Base-by-base conservation (phyloP, 2,329 filamentous ascomycete genomes). In the Arthrinium phaeospermum region DNA sequence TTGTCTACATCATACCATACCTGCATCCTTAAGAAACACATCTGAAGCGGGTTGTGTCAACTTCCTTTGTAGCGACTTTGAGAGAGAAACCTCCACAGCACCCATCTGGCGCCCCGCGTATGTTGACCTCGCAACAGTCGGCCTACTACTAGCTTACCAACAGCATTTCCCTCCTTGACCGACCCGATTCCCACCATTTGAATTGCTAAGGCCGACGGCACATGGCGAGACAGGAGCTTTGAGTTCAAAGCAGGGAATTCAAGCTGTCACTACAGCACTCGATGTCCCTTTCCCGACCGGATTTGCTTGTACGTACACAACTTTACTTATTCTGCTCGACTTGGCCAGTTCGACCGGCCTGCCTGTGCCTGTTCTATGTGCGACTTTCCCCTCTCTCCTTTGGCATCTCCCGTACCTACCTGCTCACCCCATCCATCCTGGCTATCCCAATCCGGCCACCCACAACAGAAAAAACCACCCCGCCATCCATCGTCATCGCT, bases 401-500 rank as follows among this genome's bases (percentile, higher is more conserved):
- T 34, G 57, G 57, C 57, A 64, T 41, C 34, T 64, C 22, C 22
- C 34, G 57, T 37, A 41, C 49, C 49, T 24, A 57, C 30, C 37
- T 64, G 57, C 57, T 64, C 57, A 64, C 57, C 57, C 57, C 57
- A 64, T 64, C 34, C 34, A 61, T 64, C 57, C 57, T 64, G 57
- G 30, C 57, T 30, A 64, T 64, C 57, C 57, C 30, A 64, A 64
- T 64, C 57, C 57, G 34, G 57, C 34, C 57, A 64, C 57, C 57
- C 57, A 64, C 34, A 64, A 64, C 57, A 64, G 1, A 41, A 19
- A 64, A 64, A 64, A 64, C 57, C 57, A 30, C 27, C 27, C 30
- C 53, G 30, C 57, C 57, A 41, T 41, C 57, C 37, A 41, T 64
- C 57, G 57, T 64, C 57, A 64, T 64, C 57, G 53, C 37, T 41